Percentiles rank a stretch among this genome's conserved stretches.
Conservation (phyloP, 805 yeast genomes). For the Starmerella bombicola region DNA sequence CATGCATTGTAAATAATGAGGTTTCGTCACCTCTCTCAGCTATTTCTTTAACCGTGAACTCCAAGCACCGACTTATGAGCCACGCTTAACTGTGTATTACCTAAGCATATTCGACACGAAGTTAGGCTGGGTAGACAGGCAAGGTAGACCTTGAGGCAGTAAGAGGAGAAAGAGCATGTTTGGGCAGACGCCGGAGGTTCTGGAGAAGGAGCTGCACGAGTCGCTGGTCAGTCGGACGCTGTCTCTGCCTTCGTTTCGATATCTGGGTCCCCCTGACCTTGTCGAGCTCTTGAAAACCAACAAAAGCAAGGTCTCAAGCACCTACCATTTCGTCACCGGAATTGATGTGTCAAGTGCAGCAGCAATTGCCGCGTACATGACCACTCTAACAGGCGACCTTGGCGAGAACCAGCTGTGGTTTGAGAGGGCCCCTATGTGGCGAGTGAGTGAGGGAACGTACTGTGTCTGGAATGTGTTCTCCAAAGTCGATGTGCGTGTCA, state of each 20-base stretch:
- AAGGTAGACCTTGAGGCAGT: no score
- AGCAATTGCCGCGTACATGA: conserved; percentile 45
- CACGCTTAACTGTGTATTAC: no score
- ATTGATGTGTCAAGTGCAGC: conserved; percentile 42
- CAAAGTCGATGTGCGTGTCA: conserved; percentile 59
- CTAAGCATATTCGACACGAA: no score
- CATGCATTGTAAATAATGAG: no score
- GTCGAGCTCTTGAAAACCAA: conserved; percentile 38
- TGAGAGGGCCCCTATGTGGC: conserved; percentile 41
- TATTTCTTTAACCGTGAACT: no score
- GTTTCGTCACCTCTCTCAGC: no score
- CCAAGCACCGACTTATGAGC: no score
- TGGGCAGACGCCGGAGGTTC: conserved; percentile 18
- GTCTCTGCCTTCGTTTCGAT: conserved; percentile 34
- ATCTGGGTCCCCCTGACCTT: conserved; percentile 68
- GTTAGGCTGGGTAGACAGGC: no score
- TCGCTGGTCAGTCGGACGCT: conserved; percentile 41
- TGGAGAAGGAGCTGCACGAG: conserved; percentile 41
- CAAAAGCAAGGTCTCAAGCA: conserved; percentile 38
- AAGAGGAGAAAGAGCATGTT: no score
- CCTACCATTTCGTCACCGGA: conserved; percentile 44
- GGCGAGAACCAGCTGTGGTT: conserved; percentile 61
- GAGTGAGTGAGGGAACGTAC: conserved; percentile 32
- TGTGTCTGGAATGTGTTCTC: conserved; percentile 61
- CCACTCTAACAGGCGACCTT: conserved; percentile 34